Evolutionary conservation across 2,329 filamentous ascomycete species (phyloP).

Genomic region (Botryotinia convoluta): DNA sequence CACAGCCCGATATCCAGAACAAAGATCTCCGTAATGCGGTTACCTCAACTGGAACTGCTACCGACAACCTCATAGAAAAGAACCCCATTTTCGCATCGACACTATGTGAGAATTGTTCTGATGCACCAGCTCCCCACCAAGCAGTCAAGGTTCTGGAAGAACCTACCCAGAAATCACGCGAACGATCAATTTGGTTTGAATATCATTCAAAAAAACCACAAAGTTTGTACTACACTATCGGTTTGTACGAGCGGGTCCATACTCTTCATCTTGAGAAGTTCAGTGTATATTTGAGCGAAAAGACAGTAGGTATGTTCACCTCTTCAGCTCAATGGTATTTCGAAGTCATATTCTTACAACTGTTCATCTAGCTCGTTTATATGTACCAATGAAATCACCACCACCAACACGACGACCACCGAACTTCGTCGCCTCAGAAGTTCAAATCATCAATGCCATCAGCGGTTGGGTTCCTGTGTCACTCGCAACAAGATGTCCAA

Average conservation of each 20-base stretch:
- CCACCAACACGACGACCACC: too few species aligned
- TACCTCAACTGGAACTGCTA: neutral
- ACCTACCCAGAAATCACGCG: neutral
- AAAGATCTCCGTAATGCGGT: fast-evolving
- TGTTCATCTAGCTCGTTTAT: neutral
- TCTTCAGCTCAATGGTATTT: neutral
- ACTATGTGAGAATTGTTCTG: neutral
- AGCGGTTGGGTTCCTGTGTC: neutral
- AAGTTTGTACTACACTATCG: neutral
- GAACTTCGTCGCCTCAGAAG: neutral
- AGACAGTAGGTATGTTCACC: neutral
- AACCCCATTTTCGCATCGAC: neutral
- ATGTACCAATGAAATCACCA: neutral
- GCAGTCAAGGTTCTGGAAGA: neutral
- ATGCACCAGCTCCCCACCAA: neutral
- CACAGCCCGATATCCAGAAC: neutral
- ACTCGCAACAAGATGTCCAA: neutral
- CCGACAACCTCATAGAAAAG: neutral
- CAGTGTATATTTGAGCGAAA: neutral
- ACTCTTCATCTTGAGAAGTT: neutral
- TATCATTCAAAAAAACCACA: too few species aligned
- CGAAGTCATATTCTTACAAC: fast-evolving
- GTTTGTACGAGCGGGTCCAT: neutral
- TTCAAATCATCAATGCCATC: neutral
- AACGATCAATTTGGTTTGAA: neutral